phyloP scores from a whole-genome alignment of 179 eudicot species.

The Carnegiea gigantea region DNA sequence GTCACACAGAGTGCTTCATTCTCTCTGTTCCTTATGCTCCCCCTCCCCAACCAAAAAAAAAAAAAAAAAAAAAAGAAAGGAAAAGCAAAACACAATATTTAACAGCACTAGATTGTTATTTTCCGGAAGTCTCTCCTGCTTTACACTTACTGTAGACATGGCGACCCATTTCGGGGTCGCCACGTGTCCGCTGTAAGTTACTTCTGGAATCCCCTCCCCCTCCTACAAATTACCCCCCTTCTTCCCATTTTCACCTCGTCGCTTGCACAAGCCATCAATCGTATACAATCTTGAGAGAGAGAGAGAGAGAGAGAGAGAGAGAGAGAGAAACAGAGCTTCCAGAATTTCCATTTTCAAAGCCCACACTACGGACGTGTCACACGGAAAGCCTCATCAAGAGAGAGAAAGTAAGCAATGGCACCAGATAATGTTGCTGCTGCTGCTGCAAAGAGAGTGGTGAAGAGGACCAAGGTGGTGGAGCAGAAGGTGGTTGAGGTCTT shows the following conservation, averaged over 20 bases:
- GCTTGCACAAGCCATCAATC: neutral
- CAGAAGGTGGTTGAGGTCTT: neutral
- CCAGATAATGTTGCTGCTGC: neutral
- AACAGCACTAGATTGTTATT: neutral
- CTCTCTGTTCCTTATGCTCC: too few relatives aligned
- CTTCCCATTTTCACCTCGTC: neutral
- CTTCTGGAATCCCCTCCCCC: neutral
- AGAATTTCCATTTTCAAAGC: too few relatives aligned
- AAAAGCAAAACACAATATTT: too few relatives aligned
- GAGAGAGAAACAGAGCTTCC: too few relatives aligned
- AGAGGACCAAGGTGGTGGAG: neutral
- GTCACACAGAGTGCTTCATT: too few relatives aligned
- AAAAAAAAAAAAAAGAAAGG: too few relatives aligned
- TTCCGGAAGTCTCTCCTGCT: neutral
- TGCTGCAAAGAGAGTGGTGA: neutral
- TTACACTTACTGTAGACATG: neutral
- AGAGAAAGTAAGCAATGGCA: neutral
- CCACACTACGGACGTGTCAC: too few relatives aligned
- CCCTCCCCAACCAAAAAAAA: too few relatives aligned
- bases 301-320: too few relatives aligned
- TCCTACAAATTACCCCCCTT: neutral
- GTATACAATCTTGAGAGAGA: too few relatives aligned
- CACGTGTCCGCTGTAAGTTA: neutral
- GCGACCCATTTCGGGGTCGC: neutral
- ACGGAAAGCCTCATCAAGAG: too few relatives aligned